Evolutionary conservation across 73 alveolate species (phyloP).

Genomic region (Breviolum minutum): DNA sequence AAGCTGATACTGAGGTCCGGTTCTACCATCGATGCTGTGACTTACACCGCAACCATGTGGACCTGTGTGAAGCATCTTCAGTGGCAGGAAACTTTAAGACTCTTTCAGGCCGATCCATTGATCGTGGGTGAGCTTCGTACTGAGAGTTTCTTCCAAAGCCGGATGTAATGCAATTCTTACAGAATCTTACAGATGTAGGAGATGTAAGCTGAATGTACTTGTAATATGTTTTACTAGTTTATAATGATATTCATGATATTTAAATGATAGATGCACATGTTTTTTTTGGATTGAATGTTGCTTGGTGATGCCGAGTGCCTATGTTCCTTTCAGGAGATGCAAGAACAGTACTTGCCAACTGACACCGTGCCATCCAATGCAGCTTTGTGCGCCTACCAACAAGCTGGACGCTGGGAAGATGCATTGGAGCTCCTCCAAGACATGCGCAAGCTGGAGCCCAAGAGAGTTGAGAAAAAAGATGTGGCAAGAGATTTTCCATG

Average conservation of each 20-base stretch:
- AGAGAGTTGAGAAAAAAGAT: neutral
- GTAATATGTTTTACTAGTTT: too few relatives aligned
- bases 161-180: neutral
- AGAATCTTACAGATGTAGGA: neutral
- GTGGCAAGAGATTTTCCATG: too few relatives aligned
- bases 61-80: constrained; percentile 38
- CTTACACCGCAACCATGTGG: constrained; percentile 66
- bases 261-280: too few relatives aligned
- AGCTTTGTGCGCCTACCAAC: constrained; percentile 24
- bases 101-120: neutral
- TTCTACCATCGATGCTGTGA: neutral
- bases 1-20: neutral
- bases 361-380: constrained; percentile 28
- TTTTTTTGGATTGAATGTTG: neutral
- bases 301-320: neutral
- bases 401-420: constrained; percentile 61
- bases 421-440: constrained; percentile 17
- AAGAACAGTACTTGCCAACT: neutral
- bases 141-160: neutral
- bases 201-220: too few relatives aligned
- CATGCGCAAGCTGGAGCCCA: neutral
- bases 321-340: constrained; percentile 11
- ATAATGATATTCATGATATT: too few relatives aligned
- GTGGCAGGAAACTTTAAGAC: constrained; percentile 20
- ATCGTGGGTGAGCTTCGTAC: too few relatives aligned